Conservation (phyloP, 768 basidiomycete genomes). For the Tubosaeta brunneosetosa region DNA sequence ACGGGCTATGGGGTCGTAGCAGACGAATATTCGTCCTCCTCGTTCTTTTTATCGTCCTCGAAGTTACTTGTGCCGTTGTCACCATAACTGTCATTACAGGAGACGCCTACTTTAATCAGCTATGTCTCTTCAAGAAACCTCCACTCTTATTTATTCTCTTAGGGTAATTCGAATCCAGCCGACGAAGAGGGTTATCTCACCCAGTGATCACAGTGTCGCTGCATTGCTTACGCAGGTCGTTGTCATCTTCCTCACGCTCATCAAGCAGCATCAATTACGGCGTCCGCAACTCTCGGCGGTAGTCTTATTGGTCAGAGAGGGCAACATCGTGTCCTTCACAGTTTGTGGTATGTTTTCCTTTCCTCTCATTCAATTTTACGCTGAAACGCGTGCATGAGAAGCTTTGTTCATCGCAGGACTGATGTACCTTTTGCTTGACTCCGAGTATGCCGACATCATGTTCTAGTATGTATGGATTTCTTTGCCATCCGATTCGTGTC, state of each 20-base stretch:
- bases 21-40: conserved; percentile 2
- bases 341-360: not conserved
- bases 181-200: not conserved
- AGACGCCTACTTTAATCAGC: conserved; percentile 1
- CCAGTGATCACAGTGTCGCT: not conserved
- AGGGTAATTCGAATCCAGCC: not conserved
- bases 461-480: conserved; percentile 10
- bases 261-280: not conserved
- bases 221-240: not conserved
- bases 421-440: conserved; percentile 6
- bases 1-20: conserved; percentile 3
- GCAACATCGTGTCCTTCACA: not conserved
- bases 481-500: not conserved
- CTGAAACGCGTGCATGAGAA: not conserved
- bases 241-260: conserved; percentile 4
- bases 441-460: conserved; percentile 3
- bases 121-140: conserved; percentile 6
- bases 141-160: conserved; percentile 2
- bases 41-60: not conserved
- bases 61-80: conserved; percentile 1
- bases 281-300: not conserved
- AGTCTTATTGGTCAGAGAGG: conserved; percentile 4
- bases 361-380: no score
- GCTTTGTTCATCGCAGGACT: conserved; percentile 1
- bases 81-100: not conserved